Evolutionary conservation across 1,139 yeast genomes (phyloP), one percentile per base, ranked within the genome.

Genomic region (Suhomyces yuchorum): DNA sequence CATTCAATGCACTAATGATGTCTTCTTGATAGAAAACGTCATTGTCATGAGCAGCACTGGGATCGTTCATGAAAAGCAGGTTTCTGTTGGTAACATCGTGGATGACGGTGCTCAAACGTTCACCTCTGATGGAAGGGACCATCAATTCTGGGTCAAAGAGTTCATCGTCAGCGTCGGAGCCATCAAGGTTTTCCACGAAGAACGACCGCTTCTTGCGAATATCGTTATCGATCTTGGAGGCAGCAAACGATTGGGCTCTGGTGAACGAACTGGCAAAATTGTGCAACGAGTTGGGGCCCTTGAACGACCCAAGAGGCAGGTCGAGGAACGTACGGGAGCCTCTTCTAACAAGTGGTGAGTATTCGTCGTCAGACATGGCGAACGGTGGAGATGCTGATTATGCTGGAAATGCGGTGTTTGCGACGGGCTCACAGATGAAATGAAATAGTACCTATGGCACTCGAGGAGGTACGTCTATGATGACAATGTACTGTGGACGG

Each of bases 121-220:
- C 80, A 22, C 95, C 95, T 46, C 80, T 64, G 22, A 73, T 61
- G 7, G 87, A 75, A 1, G 92, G 92, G 1, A 84, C 81, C 75
- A 85, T 69, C n/a, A 87, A 77, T 37, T 79, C 82, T 0, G 89
- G 89, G 59, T 86, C 92, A 55, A 80, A 81, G n/a, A 82, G 66
- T 60, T 84, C 90, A 56, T 84, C 89, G 26, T 71, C 77, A 33
- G 50, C 53, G 20, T 60, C 69, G 20, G 51, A 58, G 15, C 54
- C 61, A 24, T 51, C 55, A 4, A 47, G 52, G 14, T 53, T 57
- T 14, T 49, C 54, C 12, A 59, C 60, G 50, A 75, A 74, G 52
- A 75, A 75, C 0, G 79, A 73, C 48, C 80, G 58, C 47, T 70
- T 70, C 46, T 65, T 71, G 56, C 70, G 75, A 55, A 75, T 72